Conservation (phyloP, 306 rosid species). For the Dryas drummondii region DNA sequence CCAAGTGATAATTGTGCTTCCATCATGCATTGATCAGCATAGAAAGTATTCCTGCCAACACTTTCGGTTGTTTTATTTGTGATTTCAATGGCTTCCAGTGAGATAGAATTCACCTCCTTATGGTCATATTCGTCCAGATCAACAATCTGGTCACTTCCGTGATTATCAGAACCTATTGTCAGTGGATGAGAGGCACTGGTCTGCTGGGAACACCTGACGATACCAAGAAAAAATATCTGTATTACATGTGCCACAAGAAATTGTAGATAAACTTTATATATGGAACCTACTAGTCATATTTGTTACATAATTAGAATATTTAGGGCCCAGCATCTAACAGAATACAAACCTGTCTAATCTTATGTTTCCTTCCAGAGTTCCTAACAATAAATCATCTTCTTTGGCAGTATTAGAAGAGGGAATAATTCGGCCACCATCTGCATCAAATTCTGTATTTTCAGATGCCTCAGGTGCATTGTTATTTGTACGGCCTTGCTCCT, state of each 20-base stretch:
- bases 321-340: neutral
- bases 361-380: constrained; percentile 40
- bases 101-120: constrained; percentile 23
- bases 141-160: constrained; percentile 28
- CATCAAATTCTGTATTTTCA: constrained; percentile 31
- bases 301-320: neutral
- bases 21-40: constrained; percentile 42
- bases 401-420: constrained; percentile 23
- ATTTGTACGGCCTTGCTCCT: constrained; percentile 12
- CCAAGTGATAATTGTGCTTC: constrained; percentile 59
- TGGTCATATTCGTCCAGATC: constrained; percentile 26
- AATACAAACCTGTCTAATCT: constrained; percentile 28
- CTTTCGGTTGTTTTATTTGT: constrained; percentile 29
- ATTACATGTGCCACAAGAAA: constrained; percentile 8
- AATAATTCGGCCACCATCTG: constrained; percentile 28
- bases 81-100: constrained; percentile 32
- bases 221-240: constrained; percentile 12
- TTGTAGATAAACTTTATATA: neutral
- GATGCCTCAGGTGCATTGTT: constrained; percentile 32
- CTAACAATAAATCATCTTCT: constrained; percentile 34
- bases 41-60: constrained; percentile 24
- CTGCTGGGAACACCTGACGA: constrained; percentile 33
- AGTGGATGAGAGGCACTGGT: constrained; percentile 8
- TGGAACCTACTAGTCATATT: neutral
- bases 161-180: constrained; percentile 30